Base-by-base conservation (phyloP, 2,329 filamentous ascomycete genomes). In the Calycina herbarum region DNA sequence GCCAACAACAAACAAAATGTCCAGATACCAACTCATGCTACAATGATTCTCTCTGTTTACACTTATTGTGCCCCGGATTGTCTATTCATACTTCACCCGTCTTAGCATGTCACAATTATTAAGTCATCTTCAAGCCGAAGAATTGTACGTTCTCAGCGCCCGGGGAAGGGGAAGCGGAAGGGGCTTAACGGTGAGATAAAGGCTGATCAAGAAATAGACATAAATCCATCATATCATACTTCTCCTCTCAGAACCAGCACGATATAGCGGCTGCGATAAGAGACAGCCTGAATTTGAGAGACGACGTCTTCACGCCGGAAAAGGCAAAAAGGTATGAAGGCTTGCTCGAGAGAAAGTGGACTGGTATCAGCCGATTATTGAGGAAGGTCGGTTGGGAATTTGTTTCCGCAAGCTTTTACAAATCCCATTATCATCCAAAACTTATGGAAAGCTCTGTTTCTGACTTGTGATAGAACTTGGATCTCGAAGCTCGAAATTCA, bases 181-280 rank as follows among this genome's bases (percentile, higher is more conserved):
- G 20, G 20, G 20, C n/a, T 24, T 8, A 48, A 20, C n/a, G 45
- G 45, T 10, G n/a, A 48, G 15, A n/a, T n/a, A 6, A 45, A n/a
- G 6, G n/a, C 45, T 48, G 45, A 20, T n/a, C n/a, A n/a, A 24
- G 15, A 5, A n/a, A 48, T 48, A 48, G 45, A 48, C 45, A 48
- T 24, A 48, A 48, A 48, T 48, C 45, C n/a, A 48, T 48, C 8
- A 48, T 48, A 48, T n/a, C 45, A 48, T 48, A 48, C 45, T 48
- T 48, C 5, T 48, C 45, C 20, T 20, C 45, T n/a, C n/a, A n/a
- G n/a, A 20, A 20, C 17, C 20, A 20, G 1, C n/a, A n/a, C n/a
- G n/a, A 48, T 24, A 20, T 48, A 48, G 45, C n/a, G 8, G 45
- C n/a, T 10, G 20, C 10, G n/a, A 6, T 48, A 20, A 48, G 45